Conservation (phyloP, 257 asterid genomes). For the Jasminum sambac region DNA sequence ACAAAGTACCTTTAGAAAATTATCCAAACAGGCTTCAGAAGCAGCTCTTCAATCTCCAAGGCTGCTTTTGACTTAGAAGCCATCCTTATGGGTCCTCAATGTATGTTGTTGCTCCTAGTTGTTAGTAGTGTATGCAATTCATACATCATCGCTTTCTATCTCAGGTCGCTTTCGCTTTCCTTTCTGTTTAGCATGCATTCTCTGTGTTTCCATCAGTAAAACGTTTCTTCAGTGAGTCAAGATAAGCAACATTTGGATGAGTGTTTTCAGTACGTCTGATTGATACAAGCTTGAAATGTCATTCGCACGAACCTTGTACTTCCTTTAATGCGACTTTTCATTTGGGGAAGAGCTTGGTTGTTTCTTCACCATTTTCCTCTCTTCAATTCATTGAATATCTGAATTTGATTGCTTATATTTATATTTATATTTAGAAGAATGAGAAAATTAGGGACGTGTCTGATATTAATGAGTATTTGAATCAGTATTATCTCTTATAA, state of each 20-base stretch:
- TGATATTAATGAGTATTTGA: too few species aligned
- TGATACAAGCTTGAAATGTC: not conserved
- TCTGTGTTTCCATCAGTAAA: not conserved
- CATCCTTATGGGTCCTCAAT: not conserved
- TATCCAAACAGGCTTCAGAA: too few species aligned
- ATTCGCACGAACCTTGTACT: not conserved
- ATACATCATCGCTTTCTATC: not conserved
- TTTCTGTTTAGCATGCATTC: not conserved
- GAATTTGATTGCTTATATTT: too few species aligned
- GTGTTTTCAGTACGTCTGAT: not conserved
- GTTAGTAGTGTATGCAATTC: not conserved
- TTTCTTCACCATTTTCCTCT: too few species aligned
- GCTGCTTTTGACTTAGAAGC: too few species aligned
- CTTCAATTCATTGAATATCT: too few species aligned
- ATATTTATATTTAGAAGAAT: too few species aligned
- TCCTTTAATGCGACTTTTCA: not conserved
- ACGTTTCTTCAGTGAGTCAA: not conserved
- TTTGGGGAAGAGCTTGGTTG: not conserved
- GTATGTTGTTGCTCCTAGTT: not conserved
- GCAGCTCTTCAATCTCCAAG: too few species aligned
- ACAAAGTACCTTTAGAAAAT: too few species aligned
- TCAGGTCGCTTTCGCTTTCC: not conserved
- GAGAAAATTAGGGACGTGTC: too few species aligned
- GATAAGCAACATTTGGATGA: not conserved
- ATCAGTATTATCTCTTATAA: too few species aligned